Evolutionary conservation across 805 yeast genomes (phyloP).

Genomic region (Maudiozyma pseudohumilis): DNA sequence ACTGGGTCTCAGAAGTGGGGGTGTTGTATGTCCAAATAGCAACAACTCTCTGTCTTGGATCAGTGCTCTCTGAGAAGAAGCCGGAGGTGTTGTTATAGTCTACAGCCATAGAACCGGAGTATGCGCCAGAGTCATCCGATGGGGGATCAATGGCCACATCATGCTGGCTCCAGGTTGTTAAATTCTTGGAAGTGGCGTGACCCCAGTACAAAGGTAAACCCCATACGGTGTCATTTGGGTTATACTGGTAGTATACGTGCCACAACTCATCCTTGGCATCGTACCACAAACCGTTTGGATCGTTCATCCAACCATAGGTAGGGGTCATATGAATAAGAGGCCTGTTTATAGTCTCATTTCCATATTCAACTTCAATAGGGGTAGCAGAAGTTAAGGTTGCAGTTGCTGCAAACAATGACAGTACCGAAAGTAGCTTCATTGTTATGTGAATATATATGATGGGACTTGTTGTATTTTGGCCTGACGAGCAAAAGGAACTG

Average conservation of each 20-base stretch:
- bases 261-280: constrained; percentile 2
- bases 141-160: background rate
- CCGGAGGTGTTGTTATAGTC: constrained; percentile 2
- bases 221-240: constrained; percentile 3
- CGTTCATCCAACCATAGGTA: constrained; percentile 3
- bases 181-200: constrained; percentile 1
- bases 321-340: constrained; percentile 1
- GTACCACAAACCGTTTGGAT: constrained; percentile 3
- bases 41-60: constrained; percentile 2
- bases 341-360: background rate
- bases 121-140: constrained; percentile 1
- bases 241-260: constrained; percentile 2
- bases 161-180: background rate
- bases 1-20: constrained; percentile 1
- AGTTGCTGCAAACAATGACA: background rate
- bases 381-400: background rate
- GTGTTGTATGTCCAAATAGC: constrained; percentile 4
- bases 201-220: constrained; percentile 4
- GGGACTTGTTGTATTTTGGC: too few relatives aligned
- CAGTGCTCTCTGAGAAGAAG: background rate
- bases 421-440: too few relatives aligned
- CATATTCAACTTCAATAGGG: background rate
- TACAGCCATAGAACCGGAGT: constrained; percentile 2
- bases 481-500: too few relatives aligned
- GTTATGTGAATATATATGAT: too few relatives aligned